These are phyloP conservation scores for Vickermania spadyakhi DNA, from an alignment of 208 protist genomes.

Conservation along the genomic window DNA sequence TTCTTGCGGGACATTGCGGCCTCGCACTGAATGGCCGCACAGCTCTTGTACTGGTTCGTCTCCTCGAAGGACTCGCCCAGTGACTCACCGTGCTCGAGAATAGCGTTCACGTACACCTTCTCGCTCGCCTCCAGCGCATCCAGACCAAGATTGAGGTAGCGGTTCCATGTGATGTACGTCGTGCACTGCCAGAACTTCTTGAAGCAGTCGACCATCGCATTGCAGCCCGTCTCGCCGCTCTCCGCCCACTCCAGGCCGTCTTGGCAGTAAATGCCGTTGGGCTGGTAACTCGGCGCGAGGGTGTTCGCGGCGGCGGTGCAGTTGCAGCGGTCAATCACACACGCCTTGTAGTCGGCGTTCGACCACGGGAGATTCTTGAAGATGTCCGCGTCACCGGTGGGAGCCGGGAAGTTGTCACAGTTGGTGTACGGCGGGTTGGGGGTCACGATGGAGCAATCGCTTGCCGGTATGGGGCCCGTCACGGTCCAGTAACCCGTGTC, in stretches of 20 bases:
- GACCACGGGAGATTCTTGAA: slow-evolving; percentile 26
- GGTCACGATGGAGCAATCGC: slow-evolving; percentile 33
- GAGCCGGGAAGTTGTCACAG: slow-evolving; percentile 19
- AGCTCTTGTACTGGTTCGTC: slow-evolving; percentile 29
- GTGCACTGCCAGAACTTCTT: slow-evolving; percentile 34
- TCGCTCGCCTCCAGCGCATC: slow-evolving; percentile 8
- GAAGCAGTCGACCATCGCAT: slow-evolving; percentile 37
- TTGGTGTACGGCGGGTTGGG: slow-evolving; percentile 21
- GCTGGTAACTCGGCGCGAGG: slow-evolving; percentile 10
- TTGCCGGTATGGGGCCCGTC: slow-evolving; percentile 20
- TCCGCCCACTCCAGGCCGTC: slow-evolving; percentile 17
- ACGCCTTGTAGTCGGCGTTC: slow-evolving; percentile 17
- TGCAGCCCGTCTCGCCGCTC: slow-evolving; percentile 35
- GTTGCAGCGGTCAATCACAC: slow-evolving; percentile 37
- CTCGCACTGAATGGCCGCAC: slow-evolving; percentile 24
- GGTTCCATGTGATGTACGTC: slow-evolving; percentile 6
- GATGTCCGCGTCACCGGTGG: slow-evolving; percentile 10
- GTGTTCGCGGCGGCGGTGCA: slow-evolving; percentile 17
- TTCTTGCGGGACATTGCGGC: slow-evolving; percentile 29
- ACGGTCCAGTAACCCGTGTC: slow-evolving; percentile 1
- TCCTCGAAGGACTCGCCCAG: slow-evolving; percentile 25
- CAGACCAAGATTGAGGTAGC: slow-evolving; percentile 4
- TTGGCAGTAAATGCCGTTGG: slow-evolving; percentile 30
- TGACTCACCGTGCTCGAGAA: slow-evolving; percentile 24
- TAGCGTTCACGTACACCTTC: slow-evolving; percentile 11